phyloP scores from a whole-genome alignment of 2,329 filamentous ascomycete genomes.

The Whalleya microplaca region DNA sequence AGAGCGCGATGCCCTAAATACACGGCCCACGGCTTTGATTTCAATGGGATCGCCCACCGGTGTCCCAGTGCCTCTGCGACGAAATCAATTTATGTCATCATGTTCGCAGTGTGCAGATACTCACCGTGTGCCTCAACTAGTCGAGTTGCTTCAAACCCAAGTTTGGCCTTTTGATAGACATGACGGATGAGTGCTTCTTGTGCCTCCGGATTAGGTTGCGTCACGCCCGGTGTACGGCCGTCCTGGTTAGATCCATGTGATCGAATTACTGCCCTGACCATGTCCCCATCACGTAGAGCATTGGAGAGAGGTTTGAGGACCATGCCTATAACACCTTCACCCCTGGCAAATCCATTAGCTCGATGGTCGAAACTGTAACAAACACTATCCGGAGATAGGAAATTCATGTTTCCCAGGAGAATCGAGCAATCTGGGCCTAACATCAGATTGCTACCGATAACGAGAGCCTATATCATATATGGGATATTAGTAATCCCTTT shows the following conservation, averaged over 20 bases:
- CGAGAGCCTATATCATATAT: conserved; percentile 34
- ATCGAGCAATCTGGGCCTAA: conserved; percentile 34
- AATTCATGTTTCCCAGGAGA: conserved; percentile 36
- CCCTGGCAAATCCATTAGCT: conserved; percentile 44
- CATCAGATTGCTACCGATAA: conserved; percentile 39
- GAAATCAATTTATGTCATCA: neutral
- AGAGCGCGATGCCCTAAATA: conserved; percentile 29
- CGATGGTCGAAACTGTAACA: conserved; percentile 36
- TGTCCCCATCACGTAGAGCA: conserved; percentile 48
- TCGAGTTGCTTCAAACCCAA: conserved; percentile 27
- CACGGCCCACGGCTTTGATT: conserved; percentile 41
- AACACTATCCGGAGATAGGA: conserved; percentile 43
- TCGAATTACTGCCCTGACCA: conserved; percentile 43
- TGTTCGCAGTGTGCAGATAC: too few species aligned
- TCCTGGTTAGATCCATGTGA: conserved; percentile 36
- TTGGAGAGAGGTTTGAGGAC: conserved; percentile 53
- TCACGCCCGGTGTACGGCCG: conserved; percentile 34
- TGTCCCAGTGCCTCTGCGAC: conserved; percentile 44
- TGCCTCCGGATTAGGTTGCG: conserved; percentile 33
- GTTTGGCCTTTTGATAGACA: conserved; percentile 36
- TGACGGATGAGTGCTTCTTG: conserved; percentile 40
- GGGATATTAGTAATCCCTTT: conserved; percentile 20
- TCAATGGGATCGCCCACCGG: conserved; percentile 47
- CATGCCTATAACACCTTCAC: conserved; percentile 55
- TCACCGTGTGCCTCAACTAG: conserved; percentile 40